A percentile compares a stretch with the other conserved stretches of the same genome.
Evolutionary conservation across 2,329 filamentous ascomycete genomes (phyloP).

Genomic region (Chaetomium strumarium): DNA sequence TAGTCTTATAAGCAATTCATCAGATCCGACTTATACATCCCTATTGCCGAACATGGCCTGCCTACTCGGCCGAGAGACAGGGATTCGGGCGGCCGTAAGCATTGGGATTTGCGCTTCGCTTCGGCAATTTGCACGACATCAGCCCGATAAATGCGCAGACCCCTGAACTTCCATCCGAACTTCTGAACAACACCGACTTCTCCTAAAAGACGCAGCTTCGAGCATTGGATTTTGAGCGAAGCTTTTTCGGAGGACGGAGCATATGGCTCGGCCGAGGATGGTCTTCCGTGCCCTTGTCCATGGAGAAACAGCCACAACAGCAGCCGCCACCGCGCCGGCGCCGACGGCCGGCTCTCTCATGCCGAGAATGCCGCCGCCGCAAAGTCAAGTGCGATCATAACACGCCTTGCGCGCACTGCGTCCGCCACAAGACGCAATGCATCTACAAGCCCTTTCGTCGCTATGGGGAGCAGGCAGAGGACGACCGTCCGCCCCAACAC

Average conservation of each 20-base stretch:
- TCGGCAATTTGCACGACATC: neutral
- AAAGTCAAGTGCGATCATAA: slow-evolving; percentile 42
- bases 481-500: too few relatives aligned
- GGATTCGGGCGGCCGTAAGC: neutral
- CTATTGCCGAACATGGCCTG: neutral
- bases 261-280: neutral
- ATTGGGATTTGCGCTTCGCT: neutral
- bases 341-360: slow-evolving; percentile 35
- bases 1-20: neutral
- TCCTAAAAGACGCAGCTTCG: neutral
- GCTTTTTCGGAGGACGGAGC: neutral
- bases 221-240: neutral
- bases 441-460: slow-evolving; percentile 21
- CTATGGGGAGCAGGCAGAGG: too few relatives aligned
- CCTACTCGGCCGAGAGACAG: slow-evolving; percentile 3
- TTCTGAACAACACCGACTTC: neutral
- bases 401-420: slow-evolving; percentile 36
- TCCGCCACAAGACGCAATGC: slow-evolving; percentile 29
- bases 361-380: slow-evolving; percentile 38
- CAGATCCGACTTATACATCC: neutral
- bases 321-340: slow-evolving; percentile 22
- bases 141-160: neutral
- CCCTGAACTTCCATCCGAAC: too few relatives aligned
- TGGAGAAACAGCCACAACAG: neutral
- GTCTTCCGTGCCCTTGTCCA: neutral